Conservation (phyloP, 2,329 filamentous ascomycete genomes). For the Verticillium nubilum region DNA sequence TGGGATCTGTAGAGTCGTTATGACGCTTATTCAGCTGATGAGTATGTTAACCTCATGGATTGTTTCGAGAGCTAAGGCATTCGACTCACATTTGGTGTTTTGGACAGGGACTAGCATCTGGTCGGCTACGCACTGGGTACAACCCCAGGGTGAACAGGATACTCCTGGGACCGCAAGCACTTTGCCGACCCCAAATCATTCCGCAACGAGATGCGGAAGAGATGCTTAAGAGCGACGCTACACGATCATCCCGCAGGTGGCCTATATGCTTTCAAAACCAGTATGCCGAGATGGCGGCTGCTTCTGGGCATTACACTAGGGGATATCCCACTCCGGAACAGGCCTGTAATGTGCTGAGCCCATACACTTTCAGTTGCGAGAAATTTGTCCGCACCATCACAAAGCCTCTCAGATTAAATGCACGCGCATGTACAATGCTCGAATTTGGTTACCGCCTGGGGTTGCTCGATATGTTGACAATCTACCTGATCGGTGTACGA, state of each 20-base stretch:
- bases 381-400: too few species aligned
- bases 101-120: slow-evolving; percentile 65
- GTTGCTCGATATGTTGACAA: too few species aligned
- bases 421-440: too few species aligned
- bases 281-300: slow-evolving; percentile 49
- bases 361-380: too few species aligned
- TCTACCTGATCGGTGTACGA: too few species aligned
- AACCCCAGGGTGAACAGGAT: slow-evolving; percentile 53
- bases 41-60: slow-evolving; percentile 54
- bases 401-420: too few species aligned
- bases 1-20: slow-evolving; percentile 63
- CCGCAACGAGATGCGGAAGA: slow-evolving; percentile 26
- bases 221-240: slow-evolving; percentile 47
- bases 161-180: slow-evolving; percentile 54
- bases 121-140: slow-evolving; percentile 40
- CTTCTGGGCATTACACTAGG: slow-evolving; percentile 42
- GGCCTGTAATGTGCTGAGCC: too few species aligned
- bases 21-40: slow-evolving; percentile 48
- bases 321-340: too few species aligned
- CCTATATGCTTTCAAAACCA: slow-evolving; percentile 49
- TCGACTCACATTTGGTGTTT: slow-evolving; percentile 52
- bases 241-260: slow-evolving; percentile 61
- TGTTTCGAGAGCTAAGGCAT: slow-evolving; percentile 44
- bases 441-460: too few species aligned
- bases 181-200: slow-evolving; percentile 52